phyloP scores from a whole-genome alignment of 1,284 basidiomycete genomes.

The Tilletia caries region DNA sequence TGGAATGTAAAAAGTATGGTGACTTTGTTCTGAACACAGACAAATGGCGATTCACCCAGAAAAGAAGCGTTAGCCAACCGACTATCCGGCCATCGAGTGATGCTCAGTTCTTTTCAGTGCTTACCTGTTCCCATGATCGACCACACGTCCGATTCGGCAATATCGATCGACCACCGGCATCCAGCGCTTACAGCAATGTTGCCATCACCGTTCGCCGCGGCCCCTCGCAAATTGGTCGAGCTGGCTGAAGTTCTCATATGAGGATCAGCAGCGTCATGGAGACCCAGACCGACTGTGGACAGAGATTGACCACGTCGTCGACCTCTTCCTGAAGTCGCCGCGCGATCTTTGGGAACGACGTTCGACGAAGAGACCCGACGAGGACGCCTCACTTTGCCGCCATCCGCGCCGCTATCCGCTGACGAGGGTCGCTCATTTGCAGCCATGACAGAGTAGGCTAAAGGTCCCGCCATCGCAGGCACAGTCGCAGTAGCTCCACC shows the following conservation, averaged over 20 bases:
- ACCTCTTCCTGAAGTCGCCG: conserved; percentile 29
- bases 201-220: conserved; percentile 28
- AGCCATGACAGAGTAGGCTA: not conserved
- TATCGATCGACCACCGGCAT: conserved; percentile 37
- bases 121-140: conserved; percentile 83
- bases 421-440: conserved; percentile 24
- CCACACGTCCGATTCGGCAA: conserved; percentile 72
- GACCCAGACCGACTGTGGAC: conserved; percentile 34
- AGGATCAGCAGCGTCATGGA: conserved; percentile 27
- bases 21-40: conserved; percentile 56
- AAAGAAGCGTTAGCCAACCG: conserved; percentile 22
- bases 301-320: conserved; percentile 41
- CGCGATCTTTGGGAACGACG: conserved; percentile 35
- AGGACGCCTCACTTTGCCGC: conserved; percentile 46
- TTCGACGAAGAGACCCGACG: conserved; percentile 44
- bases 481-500: conserved; percentile 12
- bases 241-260: not conserved
- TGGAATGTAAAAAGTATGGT: conserved; percentile 55
- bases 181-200: conserved; percentile 29
- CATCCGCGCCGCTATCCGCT: conserved; percentile 48
- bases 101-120: conserved; percentile 33
- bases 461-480: too few relatives aligned
- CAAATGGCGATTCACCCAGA: conserved; percentile 10
- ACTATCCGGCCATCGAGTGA: too few relatives aligned
- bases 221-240: conserved; percentile 17